Evolutionary conservation across 257 asterid genomes (phyloP).

Genomic region (Misopates orontium): DNA sequence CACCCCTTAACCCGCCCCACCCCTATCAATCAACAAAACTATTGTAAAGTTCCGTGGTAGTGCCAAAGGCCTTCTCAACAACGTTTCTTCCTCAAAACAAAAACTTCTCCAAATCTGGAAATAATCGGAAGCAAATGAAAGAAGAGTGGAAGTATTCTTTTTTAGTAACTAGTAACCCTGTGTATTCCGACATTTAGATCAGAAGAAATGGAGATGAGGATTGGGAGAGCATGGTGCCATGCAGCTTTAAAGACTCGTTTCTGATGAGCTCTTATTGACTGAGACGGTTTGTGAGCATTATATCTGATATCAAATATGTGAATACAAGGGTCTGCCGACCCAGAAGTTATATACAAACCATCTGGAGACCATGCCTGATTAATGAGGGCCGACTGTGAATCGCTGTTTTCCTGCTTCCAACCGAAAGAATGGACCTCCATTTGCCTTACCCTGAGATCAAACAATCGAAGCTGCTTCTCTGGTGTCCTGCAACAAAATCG

Average conservation of each 20-base stretch:
- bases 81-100: no score
- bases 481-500: conserved; percentile 56
- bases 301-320: conserved; percentile 85
- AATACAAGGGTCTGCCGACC: conserved; percentile 82
- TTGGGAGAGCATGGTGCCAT: conserved; percentile 80
- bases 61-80: no score
- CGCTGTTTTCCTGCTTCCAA: conserved; percentile 91
- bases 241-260: conserved; percentile 92
- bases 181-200: conserved; percentile 84
- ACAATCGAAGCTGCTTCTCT: conserved; percentile 74
- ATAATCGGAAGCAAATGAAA: no score
- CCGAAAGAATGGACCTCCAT: conserved; percentile 69
- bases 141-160: neutral
- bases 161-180: conserved; percentile 27
- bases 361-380: conserved; percentile 95
- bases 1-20: no score
- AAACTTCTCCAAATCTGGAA: no score
- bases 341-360: conserved; percentile 76
- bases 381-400: conserved; percentile 83
- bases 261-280: conserved; percentile 77
- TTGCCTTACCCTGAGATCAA: conserved; percentile 62
- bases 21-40: no score
- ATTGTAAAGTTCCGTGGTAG: no score
- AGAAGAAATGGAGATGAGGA: conserved; percentile 85
- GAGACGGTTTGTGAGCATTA: conserved; percentile 60